Evolutionary conservation across 306 rosid genomes (phyloP), one percentile per base, ranked within the genome.

Genomic region (Vigna radiata): DNA sequence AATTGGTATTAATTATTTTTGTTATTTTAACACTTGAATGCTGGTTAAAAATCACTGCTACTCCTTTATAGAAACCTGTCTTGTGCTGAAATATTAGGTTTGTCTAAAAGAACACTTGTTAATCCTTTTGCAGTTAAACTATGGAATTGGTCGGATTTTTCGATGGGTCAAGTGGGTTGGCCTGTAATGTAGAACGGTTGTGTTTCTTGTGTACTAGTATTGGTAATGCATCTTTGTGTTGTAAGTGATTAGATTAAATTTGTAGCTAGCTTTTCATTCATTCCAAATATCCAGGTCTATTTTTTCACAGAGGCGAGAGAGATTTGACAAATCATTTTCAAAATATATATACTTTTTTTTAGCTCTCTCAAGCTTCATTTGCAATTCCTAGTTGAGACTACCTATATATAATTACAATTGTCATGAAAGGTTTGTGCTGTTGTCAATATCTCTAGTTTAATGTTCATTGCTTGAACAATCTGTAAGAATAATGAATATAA

Each of bases 131-230:
- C 92, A 95, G 99, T 81, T 92, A 86, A 92, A 89, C 86, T 95
- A 90, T 69, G 83, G 88, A 85, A 81, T 91, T 73, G 91, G 99
- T 83, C 86, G 96, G 77, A 68, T 87, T 83, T 95, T 95, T 92
- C 82, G 91, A 85, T 95, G 97, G 97, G 98, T 92, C 72, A 92
- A 95, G 79, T 95, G 99, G 97, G 99, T 95, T 47, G 99, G 99
- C 48, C 76, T 90, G 12, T 92, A 74, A 43, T 43, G 4, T 43
- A 9, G 75, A 79, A 77, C 15, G 14, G n/a, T 7, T 7, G 23
- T 47, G 4, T 72, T 36, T 78, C 50, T 8, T 21, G 23, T 21
- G 83, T 72, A 76, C 73, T 79, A 41, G 80, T 81, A 89, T 86
- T 86, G 77, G 84, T 21, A 21, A 86, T 78, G 64, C 79, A 82